Evolutionary conservation across 768 basidiomycete genomes (phyloP).

Genomic region (Podaxis sp.): DNA sequence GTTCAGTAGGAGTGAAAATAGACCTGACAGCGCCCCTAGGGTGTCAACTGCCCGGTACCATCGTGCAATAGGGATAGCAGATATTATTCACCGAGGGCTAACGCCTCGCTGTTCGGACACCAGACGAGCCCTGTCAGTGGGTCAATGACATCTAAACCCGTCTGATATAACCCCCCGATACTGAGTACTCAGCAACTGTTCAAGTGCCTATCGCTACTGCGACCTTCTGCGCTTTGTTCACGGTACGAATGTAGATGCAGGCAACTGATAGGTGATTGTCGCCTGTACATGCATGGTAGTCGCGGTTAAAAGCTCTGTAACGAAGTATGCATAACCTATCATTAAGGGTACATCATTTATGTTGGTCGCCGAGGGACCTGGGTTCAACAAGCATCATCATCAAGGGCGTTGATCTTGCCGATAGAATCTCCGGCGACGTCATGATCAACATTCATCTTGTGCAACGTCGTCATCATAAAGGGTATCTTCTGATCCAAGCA

Average conservation of each 20-base stretch:
- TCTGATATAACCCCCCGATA: too few species aligned
- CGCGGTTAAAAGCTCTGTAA: too few species aligned
- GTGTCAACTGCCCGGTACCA: background rate
- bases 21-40: background rate
- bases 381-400: background rate
- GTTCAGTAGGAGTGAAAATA: background rate
- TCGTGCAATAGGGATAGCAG: background rate
- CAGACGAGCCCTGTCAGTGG: too few species aligned
- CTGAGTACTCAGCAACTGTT: too few species aligned
- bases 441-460: background rate
- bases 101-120: background rate
- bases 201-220: too few species aligned
- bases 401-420: background rate
- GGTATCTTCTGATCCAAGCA: background rate
- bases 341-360: background rate
- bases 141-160: too few species aligned
- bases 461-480: slow-evolving; percentile 2
- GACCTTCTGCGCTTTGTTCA: too few species aligned
- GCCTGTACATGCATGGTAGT: too few species aligned
- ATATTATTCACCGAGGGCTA: background rate
- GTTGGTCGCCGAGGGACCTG: background rate
- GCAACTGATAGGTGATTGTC: too few species aligned
- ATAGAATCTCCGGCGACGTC: slow-evolving; percentile 3
- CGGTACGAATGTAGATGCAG: too few species aligned
- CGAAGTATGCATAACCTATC: background rate